Evolutionary conservation across 2,329 filamentous ascomycete genomes (phyloP).

Genomic region (Cercospora sp.): DNA sequence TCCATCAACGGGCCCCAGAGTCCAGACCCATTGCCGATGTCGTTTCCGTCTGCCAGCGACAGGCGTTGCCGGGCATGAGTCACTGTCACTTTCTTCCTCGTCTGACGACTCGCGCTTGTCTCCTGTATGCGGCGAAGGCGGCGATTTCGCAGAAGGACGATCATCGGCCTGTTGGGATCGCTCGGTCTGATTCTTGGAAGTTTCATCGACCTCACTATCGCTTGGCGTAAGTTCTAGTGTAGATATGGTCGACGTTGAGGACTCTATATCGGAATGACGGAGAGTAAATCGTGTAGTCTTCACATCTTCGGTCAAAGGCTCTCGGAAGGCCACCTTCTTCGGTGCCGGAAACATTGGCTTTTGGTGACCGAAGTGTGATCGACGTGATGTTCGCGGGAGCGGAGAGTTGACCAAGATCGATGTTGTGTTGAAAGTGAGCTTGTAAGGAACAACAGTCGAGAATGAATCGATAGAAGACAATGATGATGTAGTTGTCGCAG

Average conservation of each 20-base stretch:
- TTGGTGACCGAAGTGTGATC: conserved; percentile 39
- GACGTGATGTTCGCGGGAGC: conserved; percentile 34
- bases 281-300: conserved; percentile 56
- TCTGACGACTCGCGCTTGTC: conserved; percentile 52
- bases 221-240: conserved; percentile 31
- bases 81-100: conserved; percentile 47
- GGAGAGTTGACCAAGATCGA: conserved; percentile 52
- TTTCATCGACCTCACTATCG: conserved; percentile 6
- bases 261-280: conserved; percentile 57
- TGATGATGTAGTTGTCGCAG: conserved; percentile 39
- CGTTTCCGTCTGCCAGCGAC: conserved; percentile 55
- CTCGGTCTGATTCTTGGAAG: conserved; percentile 1
- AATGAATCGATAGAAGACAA: conserved; percentile 39
- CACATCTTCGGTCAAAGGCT: conserved; percentile 60
- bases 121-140: conserved; percentile 27
- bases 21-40: conserved; percentile 59
- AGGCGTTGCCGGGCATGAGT: conserved; percentile 54
- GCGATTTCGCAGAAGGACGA: not conserved
- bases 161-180: not conserved
- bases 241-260: conserved; percentile 39
- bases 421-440: conserved; percentile 46
- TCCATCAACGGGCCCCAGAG: conserved; percentile 38
- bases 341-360: conserved; percentile 54
- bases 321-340: conserved; percentile 59
- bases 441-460: conserved; percentile 45